Evolutionary conservation across 2,329 filamentous ascomycete genomes (phyloP).

Genomic region (Epichloe glyceriae): DNA sequence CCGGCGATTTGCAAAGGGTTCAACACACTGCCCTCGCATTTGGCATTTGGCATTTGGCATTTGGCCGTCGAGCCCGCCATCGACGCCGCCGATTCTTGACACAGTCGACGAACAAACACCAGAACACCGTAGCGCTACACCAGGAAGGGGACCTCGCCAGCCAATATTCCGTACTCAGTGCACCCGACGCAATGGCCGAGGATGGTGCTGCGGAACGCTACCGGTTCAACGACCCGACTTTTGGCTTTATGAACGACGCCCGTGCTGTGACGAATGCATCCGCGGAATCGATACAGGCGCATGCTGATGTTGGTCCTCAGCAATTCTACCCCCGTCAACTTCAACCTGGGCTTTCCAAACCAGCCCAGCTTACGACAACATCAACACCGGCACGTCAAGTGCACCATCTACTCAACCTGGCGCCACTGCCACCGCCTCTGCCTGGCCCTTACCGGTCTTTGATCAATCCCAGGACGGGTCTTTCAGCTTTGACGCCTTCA

Average conservation of each 20-base stretch:
- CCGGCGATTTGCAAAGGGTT: background rate
- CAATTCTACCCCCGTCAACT: conserved; percentile 16
- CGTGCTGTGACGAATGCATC: conserved; percentile 17
- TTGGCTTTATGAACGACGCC: conserved; percentile 24
- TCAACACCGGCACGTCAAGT: conserved; percentile 24
- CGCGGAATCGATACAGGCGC: conserved; percentile 17
- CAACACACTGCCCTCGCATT: background rate
- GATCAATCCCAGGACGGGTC: conserved; percentile 21
- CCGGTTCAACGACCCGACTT: conserved; percentile 30
- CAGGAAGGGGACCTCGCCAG: conserved; percentile 2
- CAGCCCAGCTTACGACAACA: conserved; percentile 34
- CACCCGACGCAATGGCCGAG: conserved; percentile 23
- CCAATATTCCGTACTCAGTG: background rate
- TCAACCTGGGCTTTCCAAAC: conserved; percentile 35
- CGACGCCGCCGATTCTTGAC: background rate
- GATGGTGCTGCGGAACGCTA: conserved; percentile 27
- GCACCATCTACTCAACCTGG: conserved; percentile 19
- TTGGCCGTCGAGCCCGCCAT: background rate
- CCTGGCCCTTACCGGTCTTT: conserved; percentile 23
- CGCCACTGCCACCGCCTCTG: conserved; percentile 19
- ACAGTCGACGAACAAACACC: background rate
- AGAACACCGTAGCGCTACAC: background rate
- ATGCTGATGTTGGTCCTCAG: conserved; percentile 21
- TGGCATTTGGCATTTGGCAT: conserved; percentile 4
- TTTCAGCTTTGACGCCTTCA: conserved; percentile 19